Base-by-base conservation (phyloP, 345 rosid species). In the Triadica sebifera region DNA sequence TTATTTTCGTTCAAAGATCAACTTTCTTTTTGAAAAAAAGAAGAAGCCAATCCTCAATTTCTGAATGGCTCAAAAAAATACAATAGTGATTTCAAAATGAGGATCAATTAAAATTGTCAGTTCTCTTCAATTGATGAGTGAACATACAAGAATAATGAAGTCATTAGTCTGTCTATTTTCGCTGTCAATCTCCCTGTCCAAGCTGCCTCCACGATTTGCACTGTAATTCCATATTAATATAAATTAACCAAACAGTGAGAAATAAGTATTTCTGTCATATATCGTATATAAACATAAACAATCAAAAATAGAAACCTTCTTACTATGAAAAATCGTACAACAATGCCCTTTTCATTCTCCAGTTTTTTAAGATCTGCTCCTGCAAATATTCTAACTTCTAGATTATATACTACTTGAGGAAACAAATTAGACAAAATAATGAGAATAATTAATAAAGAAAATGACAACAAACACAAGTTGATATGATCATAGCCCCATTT, bases 321-420 rank as follows among this genome's bases (percentile, higher is more conserved):
- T 78, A 98, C 99, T 68, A 91, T 88, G 63, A 95, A 90, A 83
- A 95, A 93, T 78, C 93, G 82, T 53, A 87, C 78, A 71, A 91
- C 79, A 79, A 93, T 85, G 74, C 96, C 94, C 82, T 90, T 93
- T 38, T 91, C 89, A 45, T 82, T 81, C 82, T 89, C 97, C 83
- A 87, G 34, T 61, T 84, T 85, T 77, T 83, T 83, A 29, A 86
- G 80, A 25, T 90, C 83, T 74, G 82, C 77, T 79, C 91, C 98
- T 89, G 87, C 84, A 69, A 29, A 67, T 34, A 46, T 57, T 66
- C 60, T 58, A 69, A 49, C 72, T 81, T 39, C 46, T 2, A 68
- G 39, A 65, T 79, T 61, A 84, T 58, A 22, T 20, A 22, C 50
- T 11, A 25, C n/a, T n/a, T 19, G 13, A 79, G 63, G 49, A 37